These are phyloP conservation scores for Dryas octopetala DNA, from an alignment of 306 rosid genomes.

Conservation along the genomic window DNA sequence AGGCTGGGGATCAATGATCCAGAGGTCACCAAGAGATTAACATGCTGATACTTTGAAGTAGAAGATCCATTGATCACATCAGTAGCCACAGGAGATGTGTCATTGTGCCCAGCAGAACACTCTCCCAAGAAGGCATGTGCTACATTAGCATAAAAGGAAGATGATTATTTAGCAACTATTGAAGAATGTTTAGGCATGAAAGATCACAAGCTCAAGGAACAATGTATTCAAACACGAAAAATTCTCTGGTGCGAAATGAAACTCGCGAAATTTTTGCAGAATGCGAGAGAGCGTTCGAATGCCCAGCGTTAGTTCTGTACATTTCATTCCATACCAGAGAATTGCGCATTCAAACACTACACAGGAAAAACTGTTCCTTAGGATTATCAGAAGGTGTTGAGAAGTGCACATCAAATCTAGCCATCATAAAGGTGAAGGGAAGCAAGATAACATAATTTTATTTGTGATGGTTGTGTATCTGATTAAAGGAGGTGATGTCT, in stretches of 20 bases:
- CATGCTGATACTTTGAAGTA: conserved; percentile 37
- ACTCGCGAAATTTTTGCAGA: too few relatives aligned
- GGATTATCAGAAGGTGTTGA: not conserved
- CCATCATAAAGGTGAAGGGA: not conserved
- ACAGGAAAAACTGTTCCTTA: not conserved
- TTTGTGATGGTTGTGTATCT: not conserved
- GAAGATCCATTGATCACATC: conserved; percentile 37
- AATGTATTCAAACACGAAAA: not conserved
- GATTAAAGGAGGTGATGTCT: not conserved
- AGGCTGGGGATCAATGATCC: conserved; percentile 90
- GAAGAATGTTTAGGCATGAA: conserved; percentile 5
- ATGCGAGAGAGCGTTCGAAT: too few relatives aligned
- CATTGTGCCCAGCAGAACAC: conserved; percentile 49
- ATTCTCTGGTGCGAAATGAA: too few relatives aligned
- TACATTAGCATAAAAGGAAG: conserved; percentile 33
- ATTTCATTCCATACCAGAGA: too few relatives aligned
- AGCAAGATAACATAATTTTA: not conserved
- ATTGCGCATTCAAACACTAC: not conserved
- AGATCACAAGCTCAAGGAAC: not conserved
- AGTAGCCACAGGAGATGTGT: conserved; percentile 38
- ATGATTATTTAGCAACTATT: conserved; percentile 15
- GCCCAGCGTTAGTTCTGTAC: too few relatives aligned
- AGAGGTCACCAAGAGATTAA: conserved; percentile 86
- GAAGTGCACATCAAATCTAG: not conserved
- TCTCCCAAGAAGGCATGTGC: conserved; percentile 77